These are phyloP conservation scores for Fusarium sp. DNA, from an alignment of 2,329 filamentous ascomycete genomes.

Conservation along the genomic window DNA sequence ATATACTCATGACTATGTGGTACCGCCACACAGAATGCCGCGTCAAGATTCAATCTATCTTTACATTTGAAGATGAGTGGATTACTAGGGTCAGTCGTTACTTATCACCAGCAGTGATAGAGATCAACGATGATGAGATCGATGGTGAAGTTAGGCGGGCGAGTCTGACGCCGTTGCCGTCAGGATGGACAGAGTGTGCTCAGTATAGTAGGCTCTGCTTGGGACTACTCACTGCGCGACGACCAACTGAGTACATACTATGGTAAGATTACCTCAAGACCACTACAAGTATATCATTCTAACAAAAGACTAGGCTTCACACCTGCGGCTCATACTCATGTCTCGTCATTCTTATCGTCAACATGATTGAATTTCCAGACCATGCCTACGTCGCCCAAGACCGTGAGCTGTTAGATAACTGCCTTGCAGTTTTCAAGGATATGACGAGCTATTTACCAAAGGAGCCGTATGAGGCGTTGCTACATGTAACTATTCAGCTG, in stretches of 20 bases:
- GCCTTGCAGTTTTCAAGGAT: constrained; percentile 7
- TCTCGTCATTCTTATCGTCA: constrained; percentile 38
- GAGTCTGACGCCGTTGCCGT: constrained; percentile 32
- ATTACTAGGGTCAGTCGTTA: constrained; percentile 34
- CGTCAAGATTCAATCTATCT: constrained; percentile 36
- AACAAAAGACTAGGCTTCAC: constrained; percentile 26
- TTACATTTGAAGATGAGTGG: constrained; percentile 41
- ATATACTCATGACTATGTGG: constrained; percentile 30
- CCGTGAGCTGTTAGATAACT: constrained; percentile 22
- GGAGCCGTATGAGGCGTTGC: constrained; percentile 20
- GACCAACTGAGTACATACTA: constrained; percentile 32
- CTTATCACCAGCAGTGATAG: constrained; percentile 32
- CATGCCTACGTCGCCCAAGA: constrained; percentile 10
- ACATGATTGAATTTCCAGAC: constrained; percentile 43
- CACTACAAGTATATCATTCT: accelerated
- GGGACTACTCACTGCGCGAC: constrained; percentile 9
- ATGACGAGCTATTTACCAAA: background rate
- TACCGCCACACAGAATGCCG: constrained; percentile 40
- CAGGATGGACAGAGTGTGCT: constrained; percentile 40
- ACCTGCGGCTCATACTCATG: constrained; percentile 35
- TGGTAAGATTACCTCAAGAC: constrained; percentile 12
- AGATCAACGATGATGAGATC: constrained; percentile 20
- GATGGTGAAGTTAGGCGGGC: constrained; percentile 30
- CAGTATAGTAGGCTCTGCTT: constrained; percentile 28
- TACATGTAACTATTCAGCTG: constrained; percentile 31